Evolutionary conservation across 805 yeast genomes (phyloP).

Genomic region (Lipomyces yamanashiensis): DNA sequence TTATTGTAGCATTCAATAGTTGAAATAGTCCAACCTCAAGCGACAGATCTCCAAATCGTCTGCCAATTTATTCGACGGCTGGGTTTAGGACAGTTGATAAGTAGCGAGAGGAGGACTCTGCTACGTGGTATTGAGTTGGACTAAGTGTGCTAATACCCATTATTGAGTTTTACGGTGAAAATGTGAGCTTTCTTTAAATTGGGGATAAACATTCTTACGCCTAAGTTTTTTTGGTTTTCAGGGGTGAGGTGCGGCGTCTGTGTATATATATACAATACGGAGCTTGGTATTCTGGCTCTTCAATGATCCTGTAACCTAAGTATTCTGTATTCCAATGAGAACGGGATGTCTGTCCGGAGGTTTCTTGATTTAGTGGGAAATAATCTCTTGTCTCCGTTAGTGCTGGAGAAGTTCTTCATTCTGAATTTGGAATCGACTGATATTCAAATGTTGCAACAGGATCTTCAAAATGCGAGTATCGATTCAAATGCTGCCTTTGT

Average conservation of each 20-base stretch:
- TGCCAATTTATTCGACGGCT: too few species aligned
- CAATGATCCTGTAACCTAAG: not conserved
- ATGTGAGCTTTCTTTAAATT: not conserved
- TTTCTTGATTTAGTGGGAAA: constrained; percentile 11
- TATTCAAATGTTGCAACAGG: constrained; percentile 48
- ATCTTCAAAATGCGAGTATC: constrained; percentile 36
- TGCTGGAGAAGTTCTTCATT: constrained; percentile 6
- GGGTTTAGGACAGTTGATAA: too few species aligned
- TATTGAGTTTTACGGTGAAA: not conserved
- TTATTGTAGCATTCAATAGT: not conserved
- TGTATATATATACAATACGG: not conserved
- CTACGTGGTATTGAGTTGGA: too few species aligned
- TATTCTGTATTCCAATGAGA: too few species aligned
- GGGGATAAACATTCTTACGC: not conserved
- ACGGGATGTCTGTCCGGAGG: constrained; percentile 10
- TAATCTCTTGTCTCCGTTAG: constrained; percentile 3
- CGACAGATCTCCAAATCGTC: too few species aligned
- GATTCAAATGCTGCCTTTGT: not conserved
- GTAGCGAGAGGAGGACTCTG: too few species aligned
- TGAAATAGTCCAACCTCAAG: too few species aligned
- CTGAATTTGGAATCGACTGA: constrained; percentile 17
- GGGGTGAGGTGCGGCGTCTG: constrained; percentile 1
- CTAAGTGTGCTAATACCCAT: not conserved
- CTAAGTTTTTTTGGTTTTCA: not conserved
- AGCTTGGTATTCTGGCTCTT: not conserved